Conservation (phyloP, 805 yeast species). For the Komagataella ulmi region DNA sequence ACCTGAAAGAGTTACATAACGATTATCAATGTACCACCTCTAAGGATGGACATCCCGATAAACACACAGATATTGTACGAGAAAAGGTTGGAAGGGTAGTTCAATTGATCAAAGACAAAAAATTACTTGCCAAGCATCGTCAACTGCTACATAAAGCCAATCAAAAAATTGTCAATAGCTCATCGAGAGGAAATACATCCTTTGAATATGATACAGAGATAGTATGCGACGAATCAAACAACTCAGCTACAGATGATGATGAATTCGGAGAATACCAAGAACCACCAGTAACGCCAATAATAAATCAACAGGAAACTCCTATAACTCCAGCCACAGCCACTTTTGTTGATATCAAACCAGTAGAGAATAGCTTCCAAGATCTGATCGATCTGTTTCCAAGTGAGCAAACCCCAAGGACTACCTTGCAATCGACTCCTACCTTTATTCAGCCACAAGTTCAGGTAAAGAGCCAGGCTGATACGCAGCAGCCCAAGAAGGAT, state of each 20-base stretch:
- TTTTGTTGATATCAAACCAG: background rate
- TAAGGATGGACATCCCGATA: constrained; percentile 11
- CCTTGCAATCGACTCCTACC: constrained; percentile 1
- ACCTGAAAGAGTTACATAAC: constrained; percentile 5
- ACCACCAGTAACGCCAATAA: background rate
- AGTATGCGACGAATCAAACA: background rate
- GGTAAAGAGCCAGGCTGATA: background rate
- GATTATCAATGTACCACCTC: constrained; percentile 6
- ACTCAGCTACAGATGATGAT: constrained; percentile 6
- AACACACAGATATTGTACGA: constrained; percentile 12
- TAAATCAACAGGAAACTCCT: background rate
- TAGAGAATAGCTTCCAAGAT: background rate
- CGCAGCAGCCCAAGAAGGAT: background rate
- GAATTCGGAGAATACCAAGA: constrained; percentile 13
- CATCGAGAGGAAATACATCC: background rate
- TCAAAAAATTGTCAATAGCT: background rate
- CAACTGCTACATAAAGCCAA: constrained; percentile 3
- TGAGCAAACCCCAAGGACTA: background rate
- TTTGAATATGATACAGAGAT: background rate
- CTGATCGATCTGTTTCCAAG: background rate
- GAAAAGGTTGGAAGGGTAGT: constrained; percentile 7
- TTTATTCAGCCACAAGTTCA: background rate
- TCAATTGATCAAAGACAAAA: constrained; percentile 6
- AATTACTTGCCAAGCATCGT: constrained; percentile 7
- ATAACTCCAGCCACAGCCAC: background rate